Base-by-base conservation (phyloP, 2,329 filamentous ascomycete genomes). In the Colletotrichum siamense region DNA sequence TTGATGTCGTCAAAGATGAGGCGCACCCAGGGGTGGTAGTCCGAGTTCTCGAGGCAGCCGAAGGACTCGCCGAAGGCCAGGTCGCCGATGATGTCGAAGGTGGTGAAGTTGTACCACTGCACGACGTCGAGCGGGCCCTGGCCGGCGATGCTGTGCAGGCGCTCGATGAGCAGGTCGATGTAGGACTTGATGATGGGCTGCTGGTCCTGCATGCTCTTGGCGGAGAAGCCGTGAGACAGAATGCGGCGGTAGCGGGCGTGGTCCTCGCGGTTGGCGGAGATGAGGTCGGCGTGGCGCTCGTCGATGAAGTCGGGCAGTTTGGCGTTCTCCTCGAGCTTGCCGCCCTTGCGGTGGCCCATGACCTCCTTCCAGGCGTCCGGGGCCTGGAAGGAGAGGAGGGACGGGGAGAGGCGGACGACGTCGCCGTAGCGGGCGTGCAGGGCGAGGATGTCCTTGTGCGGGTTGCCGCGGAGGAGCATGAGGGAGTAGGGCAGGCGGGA, bases 361-460 rank as follows among this genome's bases (percentile, higher is more conserved):
- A 88, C 87, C 8, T 86, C 85, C 71, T 84, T 84, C 84, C 83
- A 87, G 5, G 83, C 83, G 16, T 80, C 69, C 3, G 81, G 62
- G 7, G 81, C 81, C 26, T 81, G 83, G 73, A 87, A 87, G 6
- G 84, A 83, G 8, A 89, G 82, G 39, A 84, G 79, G 34, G 84
- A 82, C 1, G 87, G 87, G 1, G 80, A 82, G 10, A 86, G 78
- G 7, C 88, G 85, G 18, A 89, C 81, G 2, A 88, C 81, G 26
- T 79, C 77, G 16, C 81, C 81, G 66, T 83, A 83, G 5, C 59
- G 15, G 16, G 78, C 68, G 39, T 83, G 81, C 7, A 78, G 80
- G 7, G 73, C 77, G 32, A 80, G 79, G 57, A 84, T 76, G 34
- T 80, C 77, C 39, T 80, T 80, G 59, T 80, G 78, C 2, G 82